These are phyloP conservation scores for Aspergillus pseudoterreus DNA, from an alignment of 2,329 filamentous ascomycete species.

Conservation along the genomic window DNA sequence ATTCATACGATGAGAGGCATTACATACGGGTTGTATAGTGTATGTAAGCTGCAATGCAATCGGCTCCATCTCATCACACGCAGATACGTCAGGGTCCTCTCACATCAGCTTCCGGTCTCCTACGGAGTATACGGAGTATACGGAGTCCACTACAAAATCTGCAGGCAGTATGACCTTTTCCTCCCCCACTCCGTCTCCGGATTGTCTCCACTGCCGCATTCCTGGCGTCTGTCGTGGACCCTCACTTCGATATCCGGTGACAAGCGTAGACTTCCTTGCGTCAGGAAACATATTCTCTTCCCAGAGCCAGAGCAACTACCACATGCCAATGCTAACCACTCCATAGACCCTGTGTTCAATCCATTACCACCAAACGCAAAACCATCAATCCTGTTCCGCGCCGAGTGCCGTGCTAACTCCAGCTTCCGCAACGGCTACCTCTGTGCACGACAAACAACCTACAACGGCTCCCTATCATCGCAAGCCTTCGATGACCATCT, in stretches of 20 bases:
- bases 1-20: not conserved
- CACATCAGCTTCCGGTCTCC: not conserved
- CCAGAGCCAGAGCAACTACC: no score
- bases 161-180: no score
- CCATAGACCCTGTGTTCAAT: no score
- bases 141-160: no score
- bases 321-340: no score
- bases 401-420: not conserved
- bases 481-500: not conserved
- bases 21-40: not conserved
- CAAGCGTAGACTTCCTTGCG: no score
- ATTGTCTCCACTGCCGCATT: no score
- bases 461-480: not conserved
- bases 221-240: no score
- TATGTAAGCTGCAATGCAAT: not conserved
- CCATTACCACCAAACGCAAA: not conserved
- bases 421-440: not conserved
- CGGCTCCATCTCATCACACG: not conserved
- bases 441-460: not conserved
- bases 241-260: no score
- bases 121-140: no score
- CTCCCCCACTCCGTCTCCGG: no score
- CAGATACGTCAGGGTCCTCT: not conserved
- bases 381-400: not conserved
- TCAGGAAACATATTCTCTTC: no score